Evolutionary conservation across 768 basidiomycete species (phyloP).

Genomic region (Kwoniella dejecticola): DNA sequence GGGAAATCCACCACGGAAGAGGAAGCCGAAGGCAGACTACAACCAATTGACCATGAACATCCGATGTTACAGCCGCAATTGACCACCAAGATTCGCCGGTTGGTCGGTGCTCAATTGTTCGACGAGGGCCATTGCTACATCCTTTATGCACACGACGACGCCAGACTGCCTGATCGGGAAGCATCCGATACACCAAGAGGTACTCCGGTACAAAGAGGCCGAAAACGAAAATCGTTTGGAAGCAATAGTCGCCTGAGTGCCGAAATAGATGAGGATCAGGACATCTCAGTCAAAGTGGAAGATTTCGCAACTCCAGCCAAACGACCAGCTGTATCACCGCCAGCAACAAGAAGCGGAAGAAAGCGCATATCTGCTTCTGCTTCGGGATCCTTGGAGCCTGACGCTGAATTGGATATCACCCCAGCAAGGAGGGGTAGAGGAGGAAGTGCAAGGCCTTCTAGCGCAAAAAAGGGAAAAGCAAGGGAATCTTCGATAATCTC

Average conservation of each 20-base stretch:
- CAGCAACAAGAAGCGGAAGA: conserved; percentile 1
- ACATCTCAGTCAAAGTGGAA: neutral
- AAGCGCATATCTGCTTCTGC: conserved; percentile 1
- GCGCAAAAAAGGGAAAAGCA: conserved; percentile 9
- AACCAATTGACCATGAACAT: conserved; percentile 21
- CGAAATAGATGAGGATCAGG: conserved; percentile 8
- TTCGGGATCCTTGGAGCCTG: conserved; percentile 19
- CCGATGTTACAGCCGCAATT: conserved; percentile 26
- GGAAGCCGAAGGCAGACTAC: conserved; percentile 23
- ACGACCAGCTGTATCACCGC: conserved; percentile 1
- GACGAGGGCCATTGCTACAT: conserved; percentile 43
- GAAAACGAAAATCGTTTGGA: conserved; percentile 11
- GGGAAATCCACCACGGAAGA: conserved; percentile 37
- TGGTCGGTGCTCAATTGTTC: conserved; percentile 35
- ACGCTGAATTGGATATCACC: neutral
- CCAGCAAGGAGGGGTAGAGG: conserved; percentile 9
- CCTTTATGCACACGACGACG: conserved; percentile 26
- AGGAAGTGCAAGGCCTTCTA: conserved; percentile 1
- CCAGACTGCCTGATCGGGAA: conserved; percentile 8
- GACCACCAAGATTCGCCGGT: conserved; percentile 34
- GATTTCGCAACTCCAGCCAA: conserved; percentile 8
- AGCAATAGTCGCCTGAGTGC: neutral
- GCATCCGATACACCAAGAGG: neutral
- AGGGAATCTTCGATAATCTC: conserved; percentile 16
- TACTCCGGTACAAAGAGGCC: neutral